Evolutionary conservation across 208 protist species (phyloP).

Genomic region (Leishmania martiniquensis): DNA sequence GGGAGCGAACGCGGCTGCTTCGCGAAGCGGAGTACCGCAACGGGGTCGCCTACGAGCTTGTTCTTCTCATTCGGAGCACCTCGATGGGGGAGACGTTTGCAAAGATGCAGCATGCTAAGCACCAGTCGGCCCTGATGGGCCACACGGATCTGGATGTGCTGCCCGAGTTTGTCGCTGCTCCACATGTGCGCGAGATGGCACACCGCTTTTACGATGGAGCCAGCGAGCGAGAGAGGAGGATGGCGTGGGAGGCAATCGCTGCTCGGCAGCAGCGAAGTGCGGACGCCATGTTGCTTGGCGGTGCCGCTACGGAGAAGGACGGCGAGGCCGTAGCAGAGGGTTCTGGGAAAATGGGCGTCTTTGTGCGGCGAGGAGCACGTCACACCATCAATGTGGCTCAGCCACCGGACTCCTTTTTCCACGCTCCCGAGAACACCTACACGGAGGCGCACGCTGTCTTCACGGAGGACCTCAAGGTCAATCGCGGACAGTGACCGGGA

Average conservation of each 20-base stretch:
- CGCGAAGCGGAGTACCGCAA: conserved; percentile 61
- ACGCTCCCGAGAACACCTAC: conserved; percentile 79
- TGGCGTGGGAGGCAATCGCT: background rate
- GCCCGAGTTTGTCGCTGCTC: conserved; percentile 58
- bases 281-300: background rate
- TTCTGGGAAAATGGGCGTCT: conserved; percentile 39
- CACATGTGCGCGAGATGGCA: conserved; percentile 67
- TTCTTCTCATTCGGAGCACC: conserved; percentile 75
- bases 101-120: conserved; percentile 65
- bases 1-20: conserved; percentile 40
- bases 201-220: conserved; percentile 63
- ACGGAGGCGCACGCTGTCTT: conserved; percentile 86
- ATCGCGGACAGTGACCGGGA: conserved; percentile 20
- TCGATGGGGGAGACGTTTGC: conserved; percentile 54
- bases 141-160: conserved; percentile 82
- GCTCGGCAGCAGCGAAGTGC: background rate
- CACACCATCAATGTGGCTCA: conserved; percentile 60
- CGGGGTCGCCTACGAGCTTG: conserved; percentile 65
- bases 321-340: background rate
- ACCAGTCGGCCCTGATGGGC: conserved; percentile 65
- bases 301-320: background rate
- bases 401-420: conserved; percentile 78
- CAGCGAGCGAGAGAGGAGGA: conserved; percentile 12
- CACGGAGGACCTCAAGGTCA: conserved; percentile 81
- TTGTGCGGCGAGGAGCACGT: conserved; percentile 39